Evolutionary conservation across 2,329 filamentous ascomycete species (phyloP), one percentile per base, ranked within the genome.

Genomic region (Hypoxylon sp.): DNA sequence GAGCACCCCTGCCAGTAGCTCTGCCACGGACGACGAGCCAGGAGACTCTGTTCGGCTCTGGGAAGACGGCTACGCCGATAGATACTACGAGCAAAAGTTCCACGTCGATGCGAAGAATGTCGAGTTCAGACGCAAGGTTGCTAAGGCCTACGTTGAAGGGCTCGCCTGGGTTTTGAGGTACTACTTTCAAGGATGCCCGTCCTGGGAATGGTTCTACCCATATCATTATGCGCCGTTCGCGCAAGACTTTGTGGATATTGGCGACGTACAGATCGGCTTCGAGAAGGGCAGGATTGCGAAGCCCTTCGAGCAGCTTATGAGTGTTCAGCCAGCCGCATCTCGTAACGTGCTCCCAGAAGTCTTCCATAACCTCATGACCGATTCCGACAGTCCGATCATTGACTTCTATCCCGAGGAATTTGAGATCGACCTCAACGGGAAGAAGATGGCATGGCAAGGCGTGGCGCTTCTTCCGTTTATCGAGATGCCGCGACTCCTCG

Each of bases 131-230:
- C 89, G 93, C 74, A 85, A 92, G 70, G 96, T 99, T 54, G 95
- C 90, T 29, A 85, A 87, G 50, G 86, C 91, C n/a, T 99, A 99
- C 73, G 92, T 94, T 10, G 92, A 98, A 78, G 95, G 95, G 29
- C 83, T 99, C 8, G 90, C 90, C 18, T 99, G 96, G 95, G 95
- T 99, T 33, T 79, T 99, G 47, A 81, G 93, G 29, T 99, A 99
- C 76, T 99, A 99, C 74, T 97, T 97, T 75, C 95, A 99, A 75
- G 95, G 95, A 21, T 99, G 95, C 69, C 92, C 95, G 18, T 97
- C 92, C 0, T 99, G 96, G 95, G 96, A 94, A 48, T 99, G 95
- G 95, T 99, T 95, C 74, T 99, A 97, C 71, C 95, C 95, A 0
- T 96, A 98, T 71, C 95, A 99, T 73, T 99, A 99, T 72, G 96